These are phyloP conservation scores for Fusarium pseudonygamai DNA, from an alignment of 2,329 filamentous ascomycete genomes.

Conservation along the genomic window DNA sequence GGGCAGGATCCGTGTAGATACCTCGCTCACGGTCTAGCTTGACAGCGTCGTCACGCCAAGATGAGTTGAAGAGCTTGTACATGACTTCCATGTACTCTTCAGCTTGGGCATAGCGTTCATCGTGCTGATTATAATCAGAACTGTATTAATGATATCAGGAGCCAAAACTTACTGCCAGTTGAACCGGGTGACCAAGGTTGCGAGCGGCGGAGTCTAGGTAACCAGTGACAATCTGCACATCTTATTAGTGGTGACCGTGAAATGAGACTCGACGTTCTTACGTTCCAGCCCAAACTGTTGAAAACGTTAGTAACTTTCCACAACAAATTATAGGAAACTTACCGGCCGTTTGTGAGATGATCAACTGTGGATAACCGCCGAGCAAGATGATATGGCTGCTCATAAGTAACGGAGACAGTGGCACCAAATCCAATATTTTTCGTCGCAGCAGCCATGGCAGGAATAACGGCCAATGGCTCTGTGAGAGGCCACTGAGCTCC, in stretches of 20 bases:
- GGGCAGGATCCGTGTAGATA: constrained; percentile 61
- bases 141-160: too few relatives aligned
- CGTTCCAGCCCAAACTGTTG: constrained; percentile 64
- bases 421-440: constrained; percentile 75
- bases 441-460: constrained; percentile 76
- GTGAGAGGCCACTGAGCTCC: constrained; percentile 78
- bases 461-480: constrained; percentile 70
- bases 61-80: constrained; percentile 74
- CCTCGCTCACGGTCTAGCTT: constrained; percentile 65
- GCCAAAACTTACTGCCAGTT: constrained; percentile 47
- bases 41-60: constrained; percentile 74
- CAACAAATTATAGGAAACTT: not conserved
- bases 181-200: constrained; percentile 68
- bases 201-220: constrained; percentile 76
- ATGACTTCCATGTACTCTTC: constrained; percentile 72
- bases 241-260: constrained; percentile 40
- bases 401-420: constrained; percentile 75
- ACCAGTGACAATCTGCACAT: constrained; percentile 68
- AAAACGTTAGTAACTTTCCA: not conserved
- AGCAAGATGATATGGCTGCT: constrained; percentile 75
- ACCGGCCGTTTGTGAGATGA: constrained; percentile 71
- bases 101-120: constrained; percentile 70
- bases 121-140: constrained; percentile 56
- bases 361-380: constrained; percentile 72
- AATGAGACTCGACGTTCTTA: constrained; percentile 38